phyloP scores from a whole-genome alignment of 768 basidiomycete genomes.

The Phaeolepiota aurea region DNA sequence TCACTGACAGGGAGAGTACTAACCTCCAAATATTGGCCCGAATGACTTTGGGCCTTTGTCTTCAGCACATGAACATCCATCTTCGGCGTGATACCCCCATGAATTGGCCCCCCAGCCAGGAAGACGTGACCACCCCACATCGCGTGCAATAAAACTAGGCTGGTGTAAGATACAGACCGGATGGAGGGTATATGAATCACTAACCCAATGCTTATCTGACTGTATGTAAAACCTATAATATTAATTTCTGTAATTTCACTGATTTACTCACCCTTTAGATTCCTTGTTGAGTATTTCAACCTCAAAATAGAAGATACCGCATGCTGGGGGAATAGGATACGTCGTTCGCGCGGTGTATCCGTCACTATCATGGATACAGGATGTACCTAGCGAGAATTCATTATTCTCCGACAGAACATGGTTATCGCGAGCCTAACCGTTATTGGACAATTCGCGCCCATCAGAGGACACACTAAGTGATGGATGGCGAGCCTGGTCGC shows the following conservation, averaged over 20 bases:
- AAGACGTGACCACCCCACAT: constrained; percentile 62
- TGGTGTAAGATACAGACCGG: not conserved
- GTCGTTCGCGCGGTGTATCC: constrained; percentile 79
- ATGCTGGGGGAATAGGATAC: constrained; percentile 70
- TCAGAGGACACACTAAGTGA: constrained; percentile 57
- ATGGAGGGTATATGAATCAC: constrained; percentile 11
- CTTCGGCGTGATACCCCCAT: constrained; percentile 93
- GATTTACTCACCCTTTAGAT: constrained; percentile 57
- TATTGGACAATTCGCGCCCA: constrained; percentile 67
- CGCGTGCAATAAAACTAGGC: constrained; percentile 55
- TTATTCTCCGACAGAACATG: not conserved
- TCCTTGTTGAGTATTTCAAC: constrained; percentile 77
- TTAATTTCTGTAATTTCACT: not conserved
- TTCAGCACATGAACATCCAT: constrained; percentile 69
- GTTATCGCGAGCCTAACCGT: constrained; percentile 45
- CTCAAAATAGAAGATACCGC: constrained; percentile 95
- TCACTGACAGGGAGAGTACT: constrained; percentile 15
- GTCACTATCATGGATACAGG: constrained; percentile 63
- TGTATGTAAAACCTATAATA: constrained; percentile 17
- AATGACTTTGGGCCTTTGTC: constrained; percentile 67
- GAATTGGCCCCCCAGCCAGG: constrained; percentile 83
- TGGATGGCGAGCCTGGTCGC: constrained; percentile 53
- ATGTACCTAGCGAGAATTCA: constrained; percentile 37
- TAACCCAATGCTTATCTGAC: constrained; percentile 79
- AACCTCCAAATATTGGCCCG: constrained; percentile 77